Evolutionary conservation across 352 stramenopile genomes (phyloP).

Genomic region (Pythium utonaiense): DNA sequence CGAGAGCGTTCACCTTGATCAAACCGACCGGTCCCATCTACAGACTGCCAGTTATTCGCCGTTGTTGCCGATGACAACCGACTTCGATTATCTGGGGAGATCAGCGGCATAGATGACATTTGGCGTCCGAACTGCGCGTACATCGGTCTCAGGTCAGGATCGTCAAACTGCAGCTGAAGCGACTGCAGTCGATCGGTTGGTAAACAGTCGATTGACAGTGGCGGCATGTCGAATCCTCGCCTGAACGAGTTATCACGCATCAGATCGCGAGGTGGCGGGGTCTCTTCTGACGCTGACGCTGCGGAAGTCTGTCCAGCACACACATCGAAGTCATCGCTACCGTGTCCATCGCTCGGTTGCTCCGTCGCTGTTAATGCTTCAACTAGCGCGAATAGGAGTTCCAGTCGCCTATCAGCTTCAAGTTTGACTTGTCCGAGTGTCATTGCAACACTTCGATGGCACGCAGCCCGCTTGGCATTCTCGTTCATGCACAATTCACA

Average conservation of each 20-base stretch:
- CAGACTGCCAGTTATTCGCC: constrained; percentile 30
- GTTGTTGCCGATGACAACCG: constrained; percentile 71
- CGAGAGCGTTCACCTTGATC: constrained; percentile 30
- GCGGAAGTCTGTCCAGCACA: constrained; percentile 12
- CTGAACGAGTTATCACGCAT: constrained; percentile 11
- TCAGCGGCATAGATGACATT: constrained; percentile 9
- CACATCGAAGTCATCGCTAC: constrained; percentile 24
- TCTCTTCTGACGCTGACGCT: constrained; percentile 13
- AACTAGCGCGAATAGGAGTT: constrained; percentile 77
- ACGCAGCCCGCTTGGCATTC: constrained; percentile 44
- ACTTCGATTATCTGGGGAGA: constrained; percentile 56
- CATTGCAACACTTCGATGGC: constrained; percentile 60
- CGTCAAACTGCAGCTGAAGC: constrained; percentile 59
- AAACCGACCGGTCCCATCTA: constrained; percentile 24
- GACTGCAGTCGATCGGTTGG: constrained; percentile 58
- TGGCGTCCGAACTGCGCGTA: constrained; percentile 59
- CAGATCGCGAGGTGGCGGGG: constrained; percentile 21
- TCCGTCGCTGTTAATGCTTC: constrained; percentile 62
- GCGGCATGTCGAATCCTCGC: constrained; percentile 23
- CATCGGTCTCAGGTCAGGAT: constrained; percentile 65
- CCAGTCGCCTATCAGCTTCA: constrained; percentile 75
- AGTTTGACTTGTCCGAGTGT: constrained; percentile 83
- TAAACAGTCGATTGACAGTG: constrained; percentile 26
- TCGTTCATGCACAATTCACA: constrained; percentile 71
- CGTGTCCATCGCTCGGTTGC: background rate